Evolutionary conservation across 371 early-diverging fungal species (phyloP).

Genomic region (Mucor circinelloides): DNA sequence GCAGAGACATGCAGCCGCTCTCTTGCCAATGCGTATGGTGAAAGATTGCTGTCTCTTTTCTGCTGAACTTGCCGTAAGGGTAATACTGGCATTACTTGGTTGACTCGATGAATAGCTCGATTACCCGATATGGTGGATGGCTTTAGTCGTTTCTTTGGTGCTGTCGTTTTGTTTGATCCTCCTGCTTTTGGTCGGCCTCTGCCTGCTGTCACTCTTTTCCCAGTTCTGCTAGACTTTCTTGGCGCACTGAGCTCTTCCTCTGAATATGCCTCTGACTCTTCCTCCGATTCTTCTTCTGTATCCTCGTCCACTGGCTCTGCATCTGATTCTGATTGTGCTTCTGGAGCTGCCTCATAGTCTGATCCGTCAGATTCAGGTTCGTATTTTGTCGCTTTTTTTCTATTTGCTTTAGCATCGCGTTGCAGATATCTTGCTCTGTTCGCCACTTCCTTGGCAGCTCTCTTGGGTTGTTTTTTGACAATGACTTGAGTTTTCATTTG

Average conservation of each 20-base stretch:
- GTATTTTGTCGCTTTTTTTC: not conserved
- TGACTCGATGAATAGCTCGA: slow-evolving; percentile 17
- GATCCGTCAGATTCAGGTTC: not conserved
- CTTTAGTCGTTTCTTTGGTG: not conserved
- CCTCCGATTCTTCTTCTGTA: not conserved
- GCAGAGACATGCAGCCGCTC: slow-evolving; percentile 85
- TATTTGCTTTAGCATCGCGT: not conserved
- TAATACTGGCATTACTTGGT: slow-evolving; percentile 12
- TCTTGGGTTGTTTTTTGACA: not conserved
- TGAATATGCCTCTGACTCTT: not conserved
- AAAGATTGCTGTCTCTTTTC: slow-evolving; percentile 12
- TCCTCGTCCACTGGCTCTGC: not conserved
- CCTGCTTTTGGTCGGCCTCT: not conserved
- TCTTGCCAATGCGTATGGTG: slow-evolving; percentile 69
- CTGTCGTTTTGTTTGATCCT: not conserved
- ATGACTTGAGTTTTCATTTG: not conserved
- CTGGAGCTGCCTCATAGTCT: not conserved
- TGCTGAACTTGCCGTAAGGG: slow-evolving; percentile 20
- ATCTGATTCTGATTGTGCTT: not conserved
- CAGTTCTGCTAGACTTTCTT: not conserved
- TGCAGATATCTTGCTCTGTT: not conserved
- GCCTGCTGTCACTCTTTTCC: not conserved
- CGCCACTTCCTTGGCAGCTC: not conserved
- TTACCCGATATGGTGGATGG: not conserved
- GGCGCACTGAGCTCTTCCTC: not conserved